Conservation (phyloP, 2,329 filamentous ascomycete genomes). For the Trichoderma oligosporum region DNA sequence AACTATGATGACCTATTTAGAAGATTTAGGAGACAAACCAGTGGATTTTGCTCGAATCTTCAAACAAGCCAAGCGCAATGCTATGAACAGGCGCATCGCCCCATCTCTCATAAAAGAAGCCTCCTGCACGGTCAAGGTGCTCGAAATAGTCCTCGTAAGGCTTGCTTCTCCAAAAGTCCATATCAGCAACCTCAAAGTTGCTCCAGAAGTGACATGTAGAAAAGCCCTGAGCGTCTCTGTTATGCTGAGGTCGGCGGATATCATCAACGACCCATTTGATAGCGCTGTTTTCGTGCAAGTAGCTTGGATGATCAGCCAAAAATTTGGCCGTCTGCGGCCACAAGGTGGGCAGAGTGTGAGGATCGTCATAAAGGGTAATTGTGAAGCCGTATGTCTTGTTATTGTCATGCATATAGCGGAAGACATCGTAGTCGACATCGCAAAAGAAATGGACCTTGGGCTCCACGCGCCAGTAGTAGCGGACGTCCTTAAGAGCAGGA, state of each 20-base stretch:
- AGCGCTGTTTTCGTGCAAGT: conserved; percentile 79
- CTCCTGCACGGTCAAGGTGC: conserved; percentile 91
- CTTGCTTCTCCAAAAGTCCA: conserved; percentile 88
- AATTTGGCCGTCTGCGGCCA: conserved; percentile 98
- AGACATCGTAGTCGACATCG: conserved; percentile 96
- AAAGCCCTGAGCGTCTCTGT: conserved; percentile 80
- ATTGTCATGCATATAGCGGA: conserved; percentile 95
- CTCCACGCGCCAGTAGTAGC: conserved; percentile 98
- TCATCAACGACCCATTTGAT: conserved; percentile 83
- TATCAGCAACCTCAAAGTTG: conserved; percentile 94
- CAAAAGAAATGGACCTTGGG: conserved; percentile 99
- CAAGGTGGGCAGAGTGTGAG: conserved; percentile 76
- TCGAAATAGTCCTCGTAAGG: conserved; percentile 95
- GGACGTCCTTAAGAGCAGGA: conserved; percentile 73
- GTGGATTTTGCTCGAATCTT: conserved; percentile 85
- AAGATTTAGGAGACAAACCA: conserved; percentile 61
- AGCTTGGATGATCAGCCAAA: conserved; percentile 75
- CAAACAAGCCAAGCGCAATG: conserved; percentile 86
- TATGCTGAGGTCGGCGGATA: conserved; percentile 71
- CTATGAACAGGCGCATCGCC: conserved; percentile 96
- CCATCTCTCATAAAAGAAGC: conserved; percentile 99
- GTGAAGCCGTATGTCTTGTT: conserved; percentile 99
- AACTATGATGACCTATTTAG: neutral
- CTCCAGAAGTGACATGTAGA: conserved; percentile 99
- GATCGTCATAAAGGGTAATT: conserved; percentile 92